Evolutionary conservation across 208 protist species (phyloP), one percentile per base, ranked within the genome.

Genomic region (Angomonas deanei): DNA sequence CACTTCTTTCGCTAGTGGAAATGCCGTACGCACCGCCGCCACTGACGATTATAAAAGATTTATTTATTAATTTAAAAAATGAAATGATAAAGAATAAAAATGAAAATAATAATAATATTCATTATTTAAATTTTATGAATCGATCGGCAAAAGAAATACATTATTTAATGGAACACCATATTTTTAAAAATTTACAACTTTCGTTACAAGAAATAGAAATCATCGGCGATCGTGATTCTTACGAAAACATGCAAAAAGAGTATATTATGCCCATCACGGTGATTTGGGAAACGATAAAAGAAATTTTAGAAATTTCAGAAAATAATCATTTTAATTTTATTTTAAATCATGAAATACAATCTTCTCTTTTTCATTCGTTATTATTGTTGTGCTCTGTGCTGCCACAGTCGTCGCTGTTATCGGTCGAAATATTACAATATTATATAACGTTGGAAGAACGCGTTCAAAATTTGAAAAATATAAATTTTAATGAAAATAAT

Each of bases 51-150:
- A n/a, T n/a, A 8, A 15, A 42, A 8, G 36, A 42, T 53, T 17
- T 17, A 28, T 6, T 17, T 24, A 53, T 24, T 53, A 53, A 27
- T 53, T 11, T 21, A 28, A 53, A 53, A 11, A 53, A 53, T 53
- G 19, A 53, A 21, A 53, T n/a, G n/a, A n/a, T n/a, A n/a, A n/a
- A n/a, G n/a, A n/a, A 53, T 27, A 53, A 53, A 11, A 53, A 53
- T 53, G 19, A 53, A 21, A 53, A 53, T 26, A 15, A 53, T 53
- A 53, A 53, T 53, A 53, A 53, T 26, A 53, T 21, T 53, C 5
- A 26, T 27, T 28, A 26, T 15, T 28, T 28, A 11, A 26, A 26
- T 21, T 21, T 17, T 53, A 26, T 28, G 19, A 17, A 53, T 53
- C 13, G 23, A 27, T 28, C 13, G 8, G 5, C 47, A 53, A 26